Percentiles rank a stretch among this genome's conserved stretches.
Conservation (phyloP, 2,329 filamentous ascomycete genomes). For the Nemania bipapillata region DNA sequence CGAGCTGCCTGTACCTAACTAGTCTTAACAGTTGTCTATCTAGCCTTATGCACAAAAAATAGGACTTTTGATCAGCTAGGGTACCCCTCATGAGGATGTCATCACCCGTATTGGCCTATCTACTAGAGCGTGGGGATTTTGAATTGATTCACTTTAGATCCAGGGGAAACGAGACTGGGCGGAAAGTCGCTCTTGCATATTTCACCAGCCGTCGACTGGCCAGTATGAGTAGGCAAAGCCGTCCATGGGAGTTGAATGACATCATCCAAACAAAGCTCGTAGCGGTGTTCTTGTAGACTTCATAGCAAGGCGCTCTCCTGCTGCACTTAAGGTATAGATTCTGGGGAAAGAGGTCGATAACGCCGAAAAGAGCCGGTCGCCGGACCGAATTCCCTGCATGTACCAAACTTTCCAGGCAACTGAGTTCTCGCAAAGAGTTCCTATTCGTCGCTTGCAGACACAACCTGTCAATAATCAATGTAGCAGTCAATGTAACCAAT, state of each 20-base stretch:
- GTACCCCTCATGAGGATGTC: slow-evolving; percentile 10
- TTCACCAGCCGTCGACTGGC: not conserved
- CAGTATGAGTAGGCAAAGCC: not conserved
- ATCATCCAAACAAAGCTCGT: slow-evolving; percentile 15
- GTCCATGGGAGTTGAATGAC: slow-evolving; percentile 22
- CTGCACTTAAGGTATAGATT: no score
- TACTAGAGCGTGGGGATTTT: slow-evolving; percentile 25
- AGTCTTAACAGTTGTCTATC: slow-evolving; percentile 4
- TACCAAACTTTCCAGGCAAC: slow-evolving; percentile 26
- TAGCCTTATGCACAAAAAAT: slow-evolving; percentile 2
- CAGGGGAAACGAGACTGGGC: slow-evolving; percentile 13
- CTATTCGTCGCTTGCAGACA: slow-evolving; percentile 30
- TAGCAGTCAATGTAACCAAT: slow-evolving; percentile 10
- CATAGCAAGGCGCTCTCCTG: no score
- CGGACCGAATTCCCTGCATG: slow-evolving; percentile 37
- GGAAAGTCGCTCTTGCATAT: not conserved
- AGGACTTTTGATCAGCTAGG: not conserved
- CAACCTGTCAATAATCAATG: slow-evolving; percentile 14
- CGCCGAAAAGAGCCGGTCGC: slow-evolving; percentile 36
- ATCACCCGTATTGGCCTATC: slow-evolving; percentile 9
- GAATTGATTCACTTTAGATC: slow-evolving; percentile 13
- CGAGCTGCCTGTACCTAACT: slow-evolving; percentile 14
- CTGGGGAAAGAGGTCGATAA: slow-evolving; percentile 28
- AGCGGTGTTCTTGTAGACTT: not conserved
- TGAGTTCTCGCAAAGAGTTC: slow-evolving; percentile 32